These are phyloP conservation scores for Quercus phellos DNA, from an alignment of 331 rosid species.

Conservation along the genomic window DNA sequence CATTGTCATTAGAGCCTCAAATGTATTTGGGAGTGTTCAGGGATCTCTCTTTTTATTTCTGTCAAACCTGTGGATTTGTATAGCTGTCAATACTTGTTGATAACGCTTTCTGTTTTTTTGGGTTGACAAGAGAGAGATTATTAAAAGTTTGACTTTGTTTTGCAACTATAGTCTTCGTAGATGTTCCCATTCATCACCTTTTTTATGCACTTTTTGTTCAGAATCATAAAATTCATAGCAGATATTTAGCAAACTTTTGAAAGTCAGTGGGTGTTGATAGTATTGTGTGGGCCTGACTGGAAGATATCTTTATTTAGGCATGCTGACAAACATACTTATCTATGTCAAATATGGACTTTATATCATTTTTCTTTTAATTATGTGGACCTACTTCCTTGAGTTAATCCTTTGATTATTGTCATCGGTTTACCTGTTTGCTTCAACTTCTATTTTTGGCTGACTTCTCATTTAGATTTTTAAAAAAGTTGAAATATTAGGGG, in stretches of 20 bases:
- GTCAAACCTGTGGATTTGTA: constrained; percentile 2
- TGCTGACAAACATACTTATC: background rate
- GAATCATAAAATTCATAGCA: background rate
- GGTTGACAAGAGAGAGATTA: background rate
- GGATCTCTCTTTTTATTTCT: constrained; percentile 13
- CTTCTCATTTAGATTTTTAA: background rate
- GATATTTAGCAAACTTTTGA: background rate
- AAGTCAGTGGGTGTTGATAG: background rate
- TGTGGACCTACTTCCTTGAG: background rate
- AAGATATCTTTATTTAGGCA: background rate
- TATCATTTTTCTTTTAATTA: background rate
- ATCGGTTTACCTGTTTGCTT: background rate
- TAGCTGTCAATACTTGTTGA: background rate
- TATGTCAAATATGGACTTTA: too few species aligned
- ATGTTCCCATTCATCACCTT: background rate
- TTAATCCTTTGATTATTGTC: background rate
- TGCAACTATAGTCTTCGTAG: background rate
- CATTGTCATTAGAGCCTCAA: background rate
- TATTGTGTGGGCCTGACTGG: background rate
- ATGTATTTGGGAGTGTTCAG: background rate
- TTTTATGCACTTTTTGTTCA: background rate
- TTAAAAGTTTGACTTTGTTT: background rate
- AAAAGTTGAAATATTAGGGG: background rate
- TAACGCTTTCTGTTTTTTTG: background rate
- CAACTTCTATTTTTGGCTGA: too few species aligned